Evolutionary conservation across 2,329 filamentous ascomycete species (phyloP).

Genomic region (Fragosphaeria purpurea): DNA sequence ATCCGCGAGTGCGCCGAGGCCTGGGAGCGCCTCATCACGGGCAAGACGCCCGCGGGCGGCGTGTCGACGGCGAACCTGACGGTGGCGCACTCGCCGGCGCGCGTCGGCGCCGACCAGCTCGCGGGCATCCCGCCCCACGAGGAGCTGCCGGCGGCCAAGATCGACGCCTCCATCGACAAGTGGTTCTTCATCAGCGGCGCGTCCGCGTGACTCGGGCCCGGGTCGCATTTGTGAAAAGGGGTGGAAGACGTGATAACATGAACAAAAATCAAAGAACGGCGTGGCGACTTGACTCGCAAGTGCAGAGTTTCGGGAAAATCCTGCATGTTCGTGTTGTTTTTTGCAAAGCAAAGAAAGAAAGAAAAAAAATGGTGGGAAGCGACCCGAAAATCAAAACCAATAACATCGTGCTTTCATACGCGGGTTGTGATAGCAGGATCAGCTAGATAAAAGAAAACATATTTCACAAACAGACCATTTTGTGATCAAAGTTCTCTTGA

Average conservation of each 20-base stretch:
- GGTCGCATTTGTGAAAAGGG: slow-evolving; percentile 7
- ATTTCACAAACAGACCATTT: too few species aligned
- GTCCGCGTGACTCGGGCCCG: slow-evolving; percentile 48
- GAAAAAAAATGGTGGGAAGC: too few species aligned
- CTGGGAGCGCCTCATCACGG: slow-evolving; percentile 91
- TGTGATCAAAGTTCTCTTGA: too few species aligned
- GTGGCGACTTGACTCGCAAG: too few species aligned
- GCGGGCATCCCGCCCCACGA: slow-evolving; percentile 69
- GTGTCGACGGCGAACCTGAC: slow-evolving; percentile 79
- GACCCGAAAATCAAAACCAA: too few species aligned
- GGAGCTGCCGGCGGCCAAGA: slow-evolving; percentile 74
- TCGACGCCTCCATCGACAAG: slow-evolving; percentile 97
- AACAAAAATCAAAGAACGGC: too few species aligned
- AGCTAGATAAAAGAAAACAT: too few species aligned
- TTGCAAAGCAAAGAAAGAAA: too few species aligned
- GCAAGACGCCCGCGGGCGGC: slow-evolving; percentile 69
- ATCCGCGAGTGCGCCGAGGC: slow-evolving; percentile 93
- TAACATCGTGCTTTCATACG: too few species aligned
- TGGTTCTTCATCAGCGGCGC: slow-evolving; percentile 99
- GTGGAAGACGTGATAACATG: background rate
- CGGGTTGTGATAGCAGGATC: too few species aligned
- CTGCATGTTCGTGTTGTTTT: too few species aligned
- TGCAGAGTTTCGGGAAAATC: too few species aligned
- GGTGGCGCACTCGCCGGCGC: slow-evolving; percentile 62
- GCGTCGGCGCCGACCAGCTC: slow-evolving; percentile 58